A percentile compares a stretch with the other conserved stretches of the same genome.
Conservation (phyloP, 1,284 basidiomycete genomes). For the Pascua guehoae region DNA sequence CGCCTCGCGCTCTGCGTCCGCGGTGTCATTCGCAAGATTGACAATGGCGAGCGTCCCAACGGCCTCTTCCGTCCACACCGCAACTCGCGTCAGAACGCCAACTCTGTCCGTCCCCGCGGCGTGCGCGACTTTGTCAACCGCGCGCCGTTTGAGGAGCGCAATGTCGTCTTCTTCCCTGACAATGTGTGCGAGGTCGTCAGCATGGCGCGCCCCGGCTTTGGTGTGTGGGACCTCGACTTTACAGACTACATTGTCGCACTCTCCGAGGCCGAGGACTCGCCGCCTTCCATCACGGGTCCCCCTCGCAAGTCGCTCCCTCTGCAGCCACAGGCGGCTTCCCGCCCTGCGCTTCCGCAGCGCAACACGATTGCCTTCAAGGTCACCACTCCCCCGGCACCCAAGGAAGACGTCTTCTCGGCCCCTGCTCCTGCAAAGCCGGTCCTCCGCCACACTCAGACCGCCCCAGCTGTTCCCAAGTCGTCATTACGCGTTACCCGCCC, state of each 20-base stretch:
- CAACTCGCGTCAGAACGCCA: slow-evolving; percentile 10
- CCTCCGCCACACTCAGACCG: background rate
- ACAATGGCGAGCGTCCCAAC: slow-evolving; percentile 28
- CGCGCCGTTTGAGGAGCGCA: slow-evolving; percentile 43
- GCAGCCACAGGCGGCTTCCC: background rate
- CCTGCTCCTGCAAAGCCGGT: background rate
- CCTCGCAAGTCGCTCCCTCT: background rate
- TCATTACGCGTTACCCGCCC: slow-evolving; percentile 13
- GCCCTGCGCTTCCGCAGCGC: background rate
- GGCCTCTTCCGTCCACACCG: slow-evolving; percentile 8
- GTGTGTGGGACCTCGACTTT: slow-evolving; percentile 42
- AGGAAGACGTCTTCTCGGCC: background rate
- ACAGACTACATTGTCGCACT: slow-evolving; percentile 36
- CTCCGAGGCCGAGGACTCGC: slow-evolving; percentile 26
- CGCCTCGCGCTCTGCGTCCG: slow-evolving; percentile 29
- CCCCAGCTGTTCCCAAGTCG: slow-evolving; percentile 1
- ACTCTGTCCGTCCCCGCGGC: slow-evolving; percentile 26
- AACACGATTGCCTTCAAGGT: background rate
- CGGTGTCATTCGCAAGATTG: slow-evolving; percentile 27
- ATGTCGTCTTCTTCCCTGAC: slow-evolving; percentile 31
- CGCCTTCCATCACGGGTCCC: background rate
- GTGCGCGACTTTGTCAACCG: slow-evolving; percentile 40
- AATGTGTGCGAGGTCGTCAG: slow-evolving; percentile 30
- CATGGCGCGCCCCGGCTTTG: slow-evolving; percentile 42
- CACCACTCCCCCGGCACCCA: background rate